phyloP scores from a whole-genome alignment of 1,139 yeast species.

The Pichia sp. region DNA sequence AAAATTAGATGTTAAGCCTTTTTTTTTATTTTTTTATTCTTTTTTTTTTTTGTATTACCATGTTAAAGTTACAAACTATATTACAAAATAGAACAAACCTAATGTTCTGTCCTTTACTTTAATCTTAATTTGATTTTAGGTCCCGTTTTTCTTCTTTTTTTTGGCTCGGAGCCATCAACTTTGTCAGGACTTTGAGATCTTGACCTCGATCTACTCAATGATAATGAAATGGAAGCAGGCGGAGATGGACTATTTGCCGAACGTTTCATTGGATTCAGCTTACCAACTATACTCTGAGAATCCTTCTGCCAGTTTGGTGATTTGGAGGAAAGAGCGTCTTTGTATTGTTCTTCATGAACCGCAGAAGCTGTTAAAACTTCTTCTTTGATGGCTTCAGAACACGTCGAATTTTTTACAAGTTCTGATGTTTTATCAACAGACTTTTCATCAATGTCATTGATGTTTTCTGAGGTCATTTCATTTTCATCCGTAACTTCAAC shows the following conservation, averaged over 20 bases:
- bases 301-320: no score
- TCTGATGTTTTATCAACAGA: neutral
- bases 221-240: neutral
- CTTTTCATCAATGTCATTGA: no score
- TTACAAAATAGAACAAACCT: no score
- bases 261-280: constrained; percentile 6
- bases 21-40: no score
- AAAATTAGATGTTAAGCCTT: no score
- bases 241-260: constrained; percentile 3
- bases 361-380: no score
- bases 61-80: neutral
- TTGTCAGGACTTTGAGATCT: constrained; percentile 2
- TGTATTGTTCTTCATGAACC: constrained; percentile 2
- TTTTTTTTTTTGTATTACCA: no score
- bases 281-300: constrained; percentile 1
- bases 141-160: neutral
- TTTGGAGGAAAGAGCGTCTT: no score
- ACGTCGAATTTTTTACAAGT: no score
- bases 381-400: no score
- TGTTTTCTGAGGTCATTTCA: no score
- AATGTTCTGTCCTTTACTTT: no score
- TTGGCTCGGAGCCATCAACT: neutral
- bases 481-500: neutral
- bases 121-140: constrained; percentile 20
- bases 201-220: constrained; percentile 3